Evolutionary conservation across 805 yeast genomes (phyloP).

Genomic region (Danielia reshetovae): DNA sequence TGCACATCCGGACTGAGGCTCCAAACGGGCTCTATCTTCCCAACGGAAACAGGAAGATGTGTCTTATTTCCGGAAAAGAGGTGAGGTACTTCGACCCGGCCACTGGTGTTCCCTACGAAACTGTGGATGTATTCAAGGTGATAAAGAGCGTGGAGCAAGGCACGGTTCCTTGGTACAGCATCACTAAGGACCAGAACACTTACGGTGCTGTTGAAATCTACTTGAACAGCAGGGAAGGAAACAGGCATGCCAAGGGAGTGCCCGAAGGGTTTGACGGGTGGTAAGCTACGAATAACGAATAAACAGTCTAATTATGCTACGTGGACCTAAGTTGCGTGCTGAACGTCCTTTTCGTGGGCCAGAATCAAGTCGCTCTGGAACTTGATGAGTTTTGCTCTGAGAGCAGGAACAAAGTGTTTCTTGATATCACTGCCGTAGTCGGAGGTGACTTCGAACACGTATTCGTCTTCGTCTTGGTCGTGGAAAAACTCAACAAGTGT

Average conservation of each 20-base stretch:
- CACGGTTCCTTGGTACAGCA: slow-evolving; percentile 47
- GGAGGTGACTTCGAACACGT: slow-evolving; percentile 44
- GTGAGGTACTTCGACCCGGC: slow-evolving; percentile 86
- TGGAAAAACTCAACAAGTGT: slow-evolving; percentile 67
- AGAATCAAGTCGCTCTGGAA: slow-evolving; percentile 62
- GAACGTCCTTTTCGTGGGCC: slow-evolving; percentile 61
- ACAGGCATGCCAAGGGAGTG: slow-evolving; percentile 76
- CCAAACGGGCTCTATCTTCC: slow-evolving; percentile 72
- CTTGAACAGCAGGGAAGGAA: slow-evolving; percentile 47
- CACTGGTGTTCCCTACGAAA: slow-evolving; percentile 81
- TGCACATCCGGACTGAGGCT: slow-evolving; percentile 57
- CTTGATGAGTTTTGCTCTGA: slow-evolving; percentile 43
- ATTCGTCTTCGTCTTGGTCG: slow-evolving; percentile 69
- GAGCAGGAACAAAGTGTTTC: slow-evolving; percentile 48
- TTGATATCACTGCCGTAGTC: slow-evolving; percentile 41
- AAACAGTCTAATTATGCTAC: no score
- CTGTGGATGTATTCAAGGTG: slow-evolving; percentile 74
- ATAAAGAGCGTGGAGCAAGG: slow-evolving; percentile 49
- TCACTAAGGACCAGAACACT: slow-evolving; percentile 49
- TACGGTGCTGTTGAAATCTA: slow-evolving; percentile 45
- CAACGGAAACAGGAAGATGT: slow-evolving; percentile 60
- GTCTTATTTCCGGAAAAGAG: slow-evolving; percentile 73
- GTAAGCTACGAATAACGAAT: background rate
- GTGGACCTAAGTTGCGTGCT: slow-evolving; percentile 45
- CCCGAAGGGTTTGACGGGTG: slow-evolving; percentile 72